phyloP scores from a whole-genome alignment of 2,329 filamentous ascomycete species.

The Fusarium avenaceum region DNA sequence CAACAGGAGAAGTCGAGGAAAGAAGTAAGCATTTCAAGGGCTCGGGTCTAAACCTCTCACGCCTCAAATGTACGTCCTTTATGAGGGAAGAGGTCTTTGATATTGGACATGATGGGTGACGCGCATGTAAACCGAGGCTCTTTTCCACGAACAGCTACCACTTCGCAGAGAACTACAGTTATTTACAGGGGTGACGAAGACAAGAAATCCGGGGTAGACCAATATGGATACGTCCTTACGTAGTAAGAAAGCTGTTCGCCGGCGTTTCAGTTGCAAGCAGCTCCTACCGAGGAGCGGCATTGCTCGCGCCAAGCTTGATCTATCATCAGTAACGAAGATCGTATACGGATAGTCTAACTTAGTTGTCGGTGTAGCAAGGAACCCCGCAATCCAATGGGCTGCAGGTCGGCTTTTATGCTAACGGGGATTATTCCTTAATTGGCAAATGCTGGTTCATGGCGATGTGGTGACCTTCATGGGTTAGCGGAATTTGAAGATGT shows the following conservation, averaged over 20 bases:
- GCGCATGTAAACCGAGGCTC: conserved; percentile 22
- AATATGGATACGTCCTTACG: neutral
- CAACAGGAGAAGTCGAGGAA: neutral
- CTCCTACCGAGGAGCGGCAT: conserved; percentile 9
- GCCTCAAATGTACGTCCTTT: neutral
- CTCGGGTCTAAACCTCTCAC: neutral
- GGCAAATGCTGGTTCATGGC: conserved; percentile 35
- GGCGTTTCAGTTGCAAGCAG: neutral
- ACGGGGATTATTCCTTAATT: conserved; percentile 20
- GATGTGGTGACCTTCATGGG: conserved; percentile 48
- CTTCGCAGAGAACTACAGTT: conserved; percentile 13
- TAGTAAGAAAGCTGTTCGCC: conserved; percentile 21
- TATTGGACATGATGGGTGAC: conserved; percentile 15
- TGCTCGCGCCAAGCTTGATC: conserved; percentile 9
- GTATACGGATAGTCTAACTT: neutral
- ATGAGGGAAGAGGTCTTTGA: conserved; percentile 11
- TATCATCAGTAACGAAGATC: conserved; percentile 15
- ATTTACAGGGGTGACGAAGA: conserved; percentile 13
- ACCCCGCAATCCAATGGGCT: conserved; percentile 36
- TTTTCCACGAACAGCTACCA: conserved; percentile 37
- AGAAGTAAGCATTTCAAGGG: conserved; percentile 3
- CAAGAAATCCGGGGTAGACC: conserved; percentile 25
- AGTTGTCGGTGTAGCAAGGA: neutral
- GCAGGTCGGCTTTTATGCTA: conserved; percentile 2
- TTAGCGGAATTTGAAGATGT: conserved; percentile 37